A percentile compares a stretch with the other conserved stretches of the same genome.
Conservation (phyloP, 495 filamentous ascomycete species). For the Neurospora sp. region DNA sequence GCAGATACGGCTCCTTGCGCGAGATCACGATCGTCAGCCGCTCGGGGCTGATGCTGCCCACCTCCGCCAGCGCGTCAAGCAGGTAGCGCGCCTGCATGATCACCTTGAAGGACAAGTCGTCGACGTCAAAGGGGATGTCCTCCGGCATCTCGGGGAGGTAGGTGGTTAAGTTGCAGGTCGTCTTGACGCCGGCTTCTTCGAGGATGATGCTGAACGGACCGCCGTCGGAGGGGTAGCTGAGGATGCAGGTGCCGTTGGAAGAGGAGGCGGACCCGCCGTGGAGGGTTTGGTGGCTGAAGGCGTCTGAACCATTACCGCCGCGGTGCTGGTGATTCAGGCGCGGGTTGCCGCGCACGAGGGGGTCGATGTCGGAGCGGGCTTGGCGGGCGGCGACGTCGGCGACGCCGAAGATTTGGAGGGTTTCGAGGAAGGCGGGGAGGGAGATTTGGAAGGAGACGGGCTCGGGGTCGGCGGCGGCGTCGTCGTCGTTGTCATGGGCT, state of each 20-base stretch:
- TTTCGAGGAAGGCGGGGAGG: slow-evolving; percentile 79
- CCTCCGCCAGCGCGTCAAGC: slow-evolving; percentile 72
- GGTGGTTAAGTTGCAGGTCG: slow-evolving; percentile 84
- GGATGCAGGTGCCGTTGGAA: slow-evolving; percentile 55
- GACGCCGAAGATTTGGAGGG: slow-evolving; percentile 84
- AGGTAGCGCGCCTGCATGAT: slow-evolving; percentile 84
- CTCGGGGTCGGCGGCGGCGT: slow-evolving; percentile 25
- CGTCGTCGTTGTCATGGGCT: neutral
- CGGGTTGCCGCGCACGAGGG: slow-evolving; percentile 39
- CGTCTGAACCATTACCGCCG: slow-evolving; percentile 25
- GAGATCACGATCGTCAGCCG: slow-evolving; percentile 52
- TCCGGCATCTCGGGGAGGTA: slow-evolving; percentile 60
- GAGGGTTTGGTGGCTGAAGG: slow-evolving; percentile 66
- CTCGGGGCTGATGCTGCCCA: slow-evolving; percentile 60
- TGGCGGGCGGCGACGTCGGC: slow-evolving; percentile 49
- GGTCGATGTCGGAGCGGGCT: slow-evolving; percentile 40
- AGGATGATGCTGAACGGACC: slow-evolving; percentile 70
- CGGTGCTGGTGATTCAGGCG: slow-evolving; percentile 11
- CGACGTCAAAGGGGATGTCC: slow-evolving; percentile 76
- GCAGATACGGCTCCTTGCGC: slow-evolving; percentile 57
- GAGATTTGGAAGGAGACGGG: slow-evolving; percentile 66
- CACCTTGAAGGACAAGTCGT: slow-evolving; percentile 76
- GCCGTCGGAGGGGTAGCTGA: slow-evolving; percentile 64
- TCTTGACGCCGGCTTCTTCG: slow-evolving; percentile 75
- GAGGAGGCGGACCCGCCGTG: slow-evolving; percentile 32